Evolutionary conservation across 164 flowering plant genomes (phyloP), one percentile per base, ranked within the genome.

Genomic region (Magnolia sinica): DNA sequence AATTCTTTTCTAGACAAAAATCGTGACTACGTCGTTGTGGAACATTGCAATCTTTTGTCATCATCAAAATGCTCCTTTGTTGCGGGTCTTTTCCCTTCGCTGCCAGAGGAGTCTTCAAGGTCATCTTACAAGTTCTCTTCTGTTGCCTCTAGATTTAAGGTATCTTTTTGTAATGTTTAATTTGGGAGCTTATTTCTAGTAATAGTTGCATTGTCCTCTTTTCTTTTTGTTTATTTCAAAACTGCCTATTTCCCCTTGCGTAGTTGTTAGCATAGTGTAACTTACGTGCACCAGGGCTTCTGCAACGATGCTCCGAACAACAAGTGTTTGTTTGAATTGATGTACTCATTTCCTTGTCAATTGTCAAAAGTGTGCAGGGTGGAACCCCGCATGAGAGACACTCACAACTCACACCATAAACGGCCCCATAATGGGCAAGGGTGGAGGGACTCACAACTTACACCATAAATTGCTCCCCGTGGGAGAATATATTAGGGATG

Each of bases 41-140:
- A 96, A 78, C 98, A 96, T 76, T 89, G 92, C 89, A 92, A 88
- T 82, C 83, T 96, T 4, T 79, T 96, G 80, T 87, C 96, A 78
- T 92, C 98, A 63, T 96, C 99, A 45, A 90, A 88, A 77, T 90
- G 98, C 84, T 80, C 88, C 13, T 90, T 96, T 76, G 81, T 94
- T 76, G 85, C 98, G 83, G 90, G 91, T 71, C 98, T 96, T 76
- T 96, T 94, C 83, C 89, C 92, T 78, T 77, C 88, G 31, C 63
- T 83, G 16, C 85, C 91, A 0, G 98, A 91, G 86, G 98, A 94
- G 80, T 86, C 98, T 67, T 86, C 94, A 31, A 86, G 96, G 79
- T 96, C 99, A 78, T 94, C 98, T 11, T 94, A 94, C 86, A 96
- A 94, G 80, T 96, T 96, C 77, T 94, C 98, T 74, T 96, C 99